These are phyloP conservation scores for Emericellopsis cladophorae DNA, from an alignment of 2,329 filamentous ascomycete species.

Conservation along the genomic window DNA sequence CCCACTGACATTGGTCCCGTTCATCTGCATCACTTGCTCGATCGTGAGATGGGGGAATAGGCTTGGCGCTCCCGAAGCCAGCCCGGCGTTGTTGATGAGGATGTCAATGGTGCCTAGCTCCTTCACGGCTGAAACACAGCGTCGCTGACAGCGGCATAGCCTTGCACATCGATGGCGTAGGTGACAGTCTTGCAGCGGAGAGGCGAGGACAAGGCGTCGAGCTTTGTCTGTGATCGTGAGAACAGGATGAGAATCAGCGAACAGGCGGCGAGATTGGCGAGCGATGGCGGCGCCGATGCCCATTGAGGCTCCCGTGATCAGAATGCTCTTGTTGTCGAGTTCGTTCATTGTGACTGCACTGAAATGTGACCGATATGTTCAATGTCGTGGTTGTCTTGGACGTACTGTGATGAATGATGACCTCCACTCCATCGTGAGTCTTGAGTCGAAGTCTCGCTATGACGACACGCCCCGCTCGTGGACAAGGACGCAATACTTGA, in stretches of 20 bases:
- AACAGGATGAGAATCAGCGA: conserved; percentile 25
- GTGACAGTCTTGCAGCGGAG: conserved; percentile 6
- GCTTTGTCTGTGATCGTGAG: conserved; percentile 20
- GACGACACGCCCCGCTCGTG: too few species aligned
- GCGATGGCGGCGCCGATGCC: conserved; percentile 33
- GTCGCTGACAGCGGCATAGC: conserved; percentile 15
- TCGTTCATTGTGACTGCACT: neutral
- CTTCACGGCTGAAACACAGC: conserved; percentile 13
- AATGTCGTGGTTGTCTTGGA: too few species aligned
- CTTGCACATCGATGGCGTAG: conserved; percentile 14
- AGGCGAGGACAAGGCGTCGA: conserved; percentile 8
- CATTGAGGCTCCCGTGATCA: conserved; percentile 25
- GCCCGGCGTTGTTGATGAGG: conserved; percentile 32
- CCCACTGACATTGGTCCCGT: conserved; percentile 32
- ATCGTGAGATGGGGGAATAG: conserved; percentile 27
- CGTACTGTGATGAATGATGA: too few species aligned
- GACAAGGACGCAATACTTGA: too few species aligned
- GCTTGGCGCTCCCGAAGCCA: conserved; percentile 30
- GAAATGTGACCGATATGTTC: too few species aligned
- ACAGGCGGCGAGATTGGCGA: conserved; percentile 18
- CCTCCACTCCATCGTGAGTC: too few species aligned
- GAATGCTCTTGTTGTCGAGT: neutral
- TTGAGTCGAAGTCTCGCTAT: too few species aligned
- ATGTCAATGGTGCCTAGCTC: conserved; percentile 25
- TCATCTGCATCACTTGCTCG: conserved; percentile 28